These are phyloP conservation scores for Xylaria palmicola DNA, from an alignment of 495 filamentous ascomycete species.

Conservation along the genomic window DNA sequence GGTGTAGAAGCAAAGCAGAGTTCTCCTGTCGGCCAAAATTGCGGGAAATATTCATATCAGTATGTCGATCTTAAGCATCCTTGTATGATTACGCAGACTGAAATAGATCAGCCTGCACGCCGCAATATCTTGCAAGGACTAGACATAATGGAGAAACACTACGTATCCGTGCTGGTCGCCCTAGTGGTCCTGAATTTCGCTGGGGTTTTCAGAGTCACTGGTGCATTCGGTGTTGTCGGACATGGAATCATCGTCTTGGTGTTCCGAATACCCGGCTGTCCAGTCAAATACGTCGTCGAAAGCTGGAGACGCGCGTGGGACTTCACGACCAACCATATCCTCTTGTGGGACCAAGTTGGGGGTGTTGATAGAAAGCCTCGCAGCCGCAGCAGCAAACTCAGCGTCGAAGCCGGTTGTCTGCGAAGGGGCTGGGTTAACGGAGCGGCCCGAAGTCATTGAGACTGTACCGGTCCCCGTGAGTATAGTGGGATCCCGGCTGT, in stretches of 20 bases:
- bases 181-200: too few relatives aligned
- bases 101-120: too few relatives aligned
- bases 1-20: neutral
- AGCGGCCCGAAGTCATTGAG: constrained; percentile 23
- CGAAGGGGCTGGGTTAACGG: constrained; percentile 16
- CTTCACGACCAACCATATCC: neutral
- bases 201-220: too few relatives aligned
- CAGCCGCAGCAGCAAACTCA: neutral
- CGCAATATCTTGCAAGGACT: too few relatives aligned
- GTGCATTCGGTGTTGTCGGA: neutral
- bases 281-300: neutral
- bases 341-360: neutral
- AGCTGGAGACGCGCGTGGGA: neutral
- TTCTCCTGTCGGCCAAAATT: neutral
- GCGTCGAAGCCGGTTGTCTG: neutral
- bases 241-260: neutral
- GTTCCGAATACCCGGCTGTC: neutral
- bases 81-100: too few relatives aligned
- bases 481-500: constrained; percentile 2
- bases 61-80: too few relatives aligned
- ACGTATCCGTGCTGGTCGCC: too few relatives aligned
- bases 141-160: too few relatives aligned
- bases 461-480: constrained; percentile 5
- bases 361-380: neutral
- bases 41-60: too few relatives aligned